These are phyloP conservation scores for Daldinia caldariorum DNA, from an alignment of 495 filamentous ascomycete genomes.

Conservation along the genomic window DNA sequence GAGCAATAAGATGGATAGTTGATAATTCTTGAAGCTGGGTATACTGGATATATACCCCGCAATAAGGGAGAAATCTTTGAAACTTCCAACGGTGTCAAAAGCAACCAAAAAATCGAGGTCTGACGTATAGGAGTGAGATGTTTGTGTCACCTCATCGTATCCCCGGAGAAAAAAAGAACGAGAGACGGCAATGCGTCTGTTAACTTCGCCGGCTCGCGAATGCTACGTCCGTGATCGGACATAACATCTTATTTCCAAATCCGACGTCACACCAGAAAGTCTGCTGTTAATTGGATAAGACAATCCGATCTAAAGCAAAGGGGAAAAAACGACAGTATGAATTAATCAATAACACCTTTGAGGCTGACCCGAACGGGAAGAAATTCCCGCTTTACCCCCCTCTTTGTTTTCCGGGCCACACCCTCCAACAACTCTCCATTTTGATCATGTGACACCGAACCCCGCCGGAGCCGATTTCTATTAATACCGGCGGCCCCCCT, in stretches of 20 bases:
- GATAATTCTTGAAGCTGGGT: background rate
- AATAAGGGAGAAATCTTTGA: background rate
- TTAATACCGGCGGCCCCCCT: background rate
- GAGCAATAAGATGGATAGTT: background rate
- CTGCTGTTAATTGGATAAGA: background rate
- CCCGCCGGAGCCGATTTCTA: background rate
- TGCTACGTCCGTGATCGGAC: conserved; percentile 3
- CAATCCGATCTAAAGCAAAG: background rate
- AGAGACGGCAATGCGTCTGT: background rate
- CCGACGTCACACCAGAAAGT: conserved; percentile 4
- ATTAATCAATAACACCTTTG: background rate
- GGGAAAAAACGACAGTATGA: background rate
- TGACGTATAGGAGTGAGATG: background rate
- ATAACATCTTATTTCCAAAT: conserved; percentile 5
- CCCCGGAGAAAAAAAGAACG: background rate
- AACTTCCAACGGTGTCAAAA: background rate
- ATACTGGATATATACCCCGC: conserved; percentile 8
- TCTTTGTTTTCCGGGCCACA: background rate
- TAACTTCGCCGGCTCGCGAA: conserved; percentile 1
- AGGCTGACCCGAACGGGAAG: background rate
- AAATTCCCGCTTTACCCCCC: background rate
- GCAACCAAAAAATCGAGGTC: background rate
- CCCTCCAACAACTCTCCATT: background rate
- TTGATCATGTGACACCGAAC: background rate
- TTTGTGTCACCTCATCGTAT: conserved; percentile 1